A percentile compares a stretch with the other conserved stretches of the same genome.
Conservation (phyloP, 306 rosid species). For the Quercus bicolor region DNA sequence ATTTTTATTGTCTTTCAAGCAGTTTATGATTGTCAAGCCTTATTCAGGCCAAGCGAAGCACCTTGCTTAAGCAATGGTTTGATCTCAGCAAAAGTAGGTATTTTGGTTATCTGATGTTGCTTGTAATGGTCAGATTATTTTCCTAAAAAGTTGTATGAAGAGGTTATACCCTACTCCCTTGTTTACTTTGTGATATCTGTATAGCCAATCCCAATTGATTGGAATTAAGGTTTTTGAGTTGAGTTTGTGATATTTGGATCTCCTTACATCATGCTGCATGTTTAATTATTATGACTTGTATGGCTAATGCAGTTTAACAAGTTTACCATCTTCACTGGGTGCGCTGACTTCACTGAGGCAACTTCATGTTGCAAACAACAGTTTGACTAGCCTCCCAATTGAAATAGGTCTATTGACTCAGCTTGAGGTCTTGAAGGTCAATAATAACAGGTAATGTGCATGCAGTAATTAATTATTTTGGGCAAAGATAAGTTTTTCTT, state of each 20-base stretch:
- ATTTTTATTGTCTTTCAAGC: not conserved
- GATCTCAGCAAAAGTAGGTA: not conserved
- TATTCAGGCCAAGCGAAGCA: not conserved
- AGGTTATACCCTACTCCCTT: not conserved
- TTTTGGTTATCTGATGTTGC: not conserved
- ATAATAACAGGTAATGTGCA: conserved; percentile 64
- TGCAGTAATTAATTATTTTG: not conserved
- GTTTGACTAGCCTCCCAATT: conserved; percentile 59
- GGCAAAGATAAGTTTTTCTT: conserved; percentile 2
- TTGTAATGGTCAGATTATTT: conserved; percentile 1
- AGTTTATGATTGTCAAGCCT: conserved; percentile 2
- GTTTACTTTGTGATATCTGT: not conserved
- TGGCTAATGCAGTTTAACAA: conserved; percentile 55
- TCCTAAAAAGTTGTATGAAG: conserved; percentile 3
- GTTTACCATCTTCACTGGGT: conserved; percentile 62
- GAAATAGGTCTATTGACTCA: conserved; percentile 58
- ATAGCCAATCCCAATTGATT: conserved; percentile 5
- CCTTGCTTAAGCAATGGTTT: conserved; percentile 1
- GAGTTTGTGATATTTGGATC: not conserved
- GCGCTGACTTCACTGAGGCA: conserved; percentile 58
- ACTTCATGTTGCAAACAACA: conserved; percentile 66
- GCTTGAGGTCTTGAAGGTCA: conserved; percentile 69
- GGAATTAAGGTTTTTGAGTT: not conserved
- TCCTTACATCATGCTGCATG: not conserved
- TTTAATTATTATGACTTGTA: conserved; percentile 20